phyloP scores from a whole-genome alignment of 2,329 filamentous ascomycete genomes.

The Xenosphaeropsis pyriputrescens region DNA sequence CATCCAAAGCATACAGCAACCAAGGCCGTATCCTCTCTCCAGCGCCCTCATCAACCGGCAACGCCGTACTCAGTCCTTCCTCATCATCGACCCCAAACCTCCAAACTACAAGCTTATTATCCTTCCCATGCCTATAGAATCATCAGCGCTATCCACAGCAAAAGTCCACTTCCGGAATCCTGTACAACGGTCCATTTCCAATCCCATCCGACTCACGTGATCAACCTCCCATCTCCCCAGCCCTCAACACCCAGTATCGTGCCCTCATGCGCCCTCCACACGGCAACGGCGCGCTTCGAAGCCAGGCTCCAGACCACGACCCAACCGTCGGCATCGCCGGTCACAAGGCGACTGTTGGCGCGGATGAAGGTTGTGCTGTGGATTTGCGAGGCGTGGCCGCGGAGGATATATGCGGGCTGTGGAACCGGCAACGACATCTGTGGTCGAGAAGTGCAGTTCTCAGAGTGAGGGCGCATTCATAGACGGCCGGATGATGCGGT shows the following conservation, averaged over 20 bases:
- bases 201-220: slow-evolving; percentile 50
- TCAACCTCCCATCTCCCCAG: slow-evolving; percentile 59
- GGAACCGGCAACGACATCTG: slow-evolving; percentile 14
- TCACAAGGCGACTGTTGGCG: slow-evolving; percentile 61
- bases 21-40: slow-evolving; percentile 51
- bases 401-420: slow-evolving; percentile 45
- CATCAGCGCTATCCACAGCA: neutral
- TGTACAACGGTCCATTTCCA: no score
- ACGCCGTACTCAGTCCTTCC: slow-evolving; percentile 42
- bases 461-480: no score
- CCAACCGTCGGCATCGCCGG: slow-evolving; percentile 84
- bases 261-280: slow-evolving; percentile 75
- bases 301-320: slow-evolving; percentile 74
- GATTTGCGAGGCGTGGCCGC: slow-evolving; percentile 71
- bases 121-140: slow-evolving; percentile 63
- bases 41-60: slow-evolving; percentile 52
- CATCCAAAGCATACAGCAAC: slow-evolving; percentile 69
- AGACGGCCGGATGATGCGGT: no score
- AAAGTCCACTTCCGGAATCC: neutral
- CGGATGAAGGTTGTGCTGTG: slow-evolving; percentile 63
- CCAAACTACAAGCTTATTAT: slow-evolving; percentile 80
- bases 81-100: slow-evolving; percentile 50
- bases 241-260: slow-evolving; percentile 60
- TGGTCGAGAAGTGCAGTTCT: neutral
- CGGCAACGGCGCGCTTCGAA: slow-evolving; percentile 64